phyloP scores from a whole-genome alignment of 495 filamentous ascomycete genomes.

The Xylaria cubensis region DNA sequence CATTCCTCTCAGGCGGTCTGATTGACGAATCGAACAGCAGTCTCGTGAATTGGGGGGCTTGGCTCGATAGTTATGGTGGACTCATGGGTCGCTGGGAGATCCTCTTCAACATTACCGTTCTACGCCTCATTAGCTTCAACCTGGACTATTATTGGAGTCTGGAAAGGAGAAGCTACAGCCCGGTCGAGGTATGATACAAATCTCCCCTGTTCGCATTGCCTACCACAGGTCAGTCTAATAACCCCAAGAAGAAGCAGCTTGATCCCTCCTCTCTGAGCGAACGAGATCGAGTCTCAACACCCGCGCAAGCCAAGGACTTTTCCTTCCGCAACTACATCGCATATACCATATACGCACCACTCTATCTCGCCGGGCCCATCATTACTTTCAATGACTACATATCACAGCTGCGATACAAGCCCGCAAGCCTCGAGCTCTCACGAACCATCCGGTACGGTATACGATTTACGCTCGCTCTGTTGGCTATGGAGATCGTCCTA shows the following conservation, averaged over 20 bases:
- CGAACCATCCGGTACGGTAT: constrained; percentile 80
- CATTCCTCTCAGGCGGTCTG: constrained; percentile 37
- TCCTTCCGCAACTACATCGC: constrained; percentile 84
- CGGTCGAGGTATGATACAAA: constrained; percentile 79
- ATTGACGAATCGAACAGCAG: constrained; percentile 43
- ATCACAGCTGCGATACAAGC: constrained; percentile 74
- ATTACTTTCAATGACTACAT: constrained; percentile 98
- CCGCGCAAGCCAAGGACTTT: constrained; percentile 73
- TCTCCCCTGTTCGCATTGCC: not conserved
- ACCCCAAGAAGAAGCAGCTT: constrained; percentile 95
- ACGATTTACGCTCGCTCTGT: constrained; percentile 79
- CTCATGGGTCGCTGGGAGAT: constrained; percentile 90
- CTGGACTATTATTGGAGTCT: constrained; percentile 95
- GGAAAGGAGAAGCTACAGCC: constrained; percentile 66
- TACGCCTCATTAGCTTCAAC: constrained; percentile 95
- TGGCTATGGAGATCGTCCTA: constrained; percentile 93
- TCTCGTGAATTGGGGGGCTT: constrained; percentile 64
- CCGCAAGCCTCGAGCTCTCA: constrained; percentile 66
- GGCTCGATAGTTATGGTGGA: constrained; percentile 79
- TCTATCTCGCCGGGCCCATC: constrained; percentile 93
- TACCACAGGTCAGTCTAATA: constrained; percentile 56
- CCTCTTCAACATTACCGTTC: constrained; percentile 94
- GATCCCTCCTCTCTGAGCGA: constrained; percentile 86
- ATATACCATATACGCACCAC: constrained; percentile 87
- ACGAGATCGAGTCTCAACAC: constrained; percentile 78